Evolutionary conservation across 129 eudicot species (phyloP).

Genomic region (Smallanthus sonchifolius): DNA sequence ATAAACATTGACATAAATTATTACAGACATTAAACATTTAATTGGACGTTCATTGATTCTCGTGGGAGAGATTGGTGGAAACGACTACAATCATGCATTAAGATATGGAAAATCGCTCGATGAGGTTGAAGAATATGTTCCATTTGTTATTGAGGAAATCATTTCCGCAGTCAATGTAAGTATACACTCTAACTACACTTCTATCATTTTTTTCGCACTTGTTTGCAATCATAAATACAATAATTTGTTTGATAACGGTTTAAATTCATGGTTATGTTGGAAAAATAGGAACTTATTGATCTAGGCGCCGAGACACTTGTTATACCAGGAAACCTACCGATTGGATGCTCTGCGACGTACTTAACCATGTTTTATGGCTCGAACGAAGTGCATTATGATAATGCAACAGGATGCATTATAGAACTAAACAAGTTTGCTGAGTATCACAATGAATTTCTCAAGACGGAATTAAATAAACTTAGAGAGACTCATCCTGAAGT

Average conservation of each 20-base stretch:
- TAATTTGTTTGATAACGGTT: no score
- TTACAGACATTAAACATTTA: neutral
- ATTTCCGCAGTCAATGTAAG: conserved; percentile 35
- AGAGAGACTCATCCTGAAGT: conserved; percentile 43
- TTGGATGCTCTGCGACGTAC: conserved; percentile 63
- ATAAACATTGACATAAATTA: neutral
- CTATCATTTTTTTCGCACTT: neutral
- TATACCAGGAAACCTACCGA: conserved; percentile 71
- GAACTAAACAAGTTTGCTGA: conserved; percentile 49
- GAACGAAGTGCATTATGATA: conserved; percentile 43
- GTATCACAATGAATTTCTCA: conserved; percentile 50
- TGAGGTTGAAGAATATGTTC: conserved; percentile 23
- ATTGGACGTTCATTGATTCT: conserved; percentile 4
- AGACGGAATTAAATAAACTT: conserved; percentile 34
- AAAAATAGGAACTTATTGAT: conserved; percentile 42
- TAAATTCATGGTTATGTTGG: neutral
- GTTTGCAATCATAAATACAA: neutral
- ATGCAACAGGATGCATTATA: conserved; percentile 43
- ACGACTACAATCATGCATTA: conserved; percentile 32
- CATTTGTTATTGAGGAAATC: conserved; percentile 30
- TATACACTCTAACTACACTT: neutral
- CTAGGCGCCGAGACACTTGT: conserved; percentile 57
- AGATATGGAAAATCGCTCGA: conserved; percentile 20
- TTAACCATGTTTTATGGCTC: conserved; percentile 43
- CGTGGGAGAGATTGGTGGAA: conserved; percentile 32